Evolutionary conservation across 2,329 filamentous ascomycete genomes (phyloP).

Genomic region (Chrysoporthe deuterocubensis): DNA sequence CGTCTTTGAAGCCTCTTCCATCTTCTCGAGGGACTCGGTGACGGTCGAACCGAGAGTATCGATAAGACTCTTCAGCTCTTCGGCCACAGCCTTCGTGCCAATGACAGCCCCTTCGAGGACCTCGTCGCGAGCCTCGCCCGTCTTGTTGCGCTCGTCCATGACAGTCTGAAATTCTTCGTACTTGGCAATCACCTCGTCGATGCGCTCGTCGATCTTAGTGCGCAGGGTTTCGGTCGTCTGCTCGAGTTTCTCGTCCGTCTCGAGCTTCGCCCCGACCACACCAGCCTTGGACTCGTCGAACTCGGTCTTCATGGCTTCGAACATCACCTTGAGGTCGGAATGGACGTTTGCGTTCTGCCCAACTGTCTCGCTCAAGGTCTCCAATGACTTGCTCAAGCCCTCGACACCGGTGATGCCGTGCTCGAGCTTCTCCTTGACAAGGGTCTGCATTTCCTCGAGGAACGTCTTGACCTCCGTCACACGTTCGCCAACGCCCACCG

Average conservation of each 20-base stretch:
- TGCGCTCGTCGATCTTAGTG: slow-evolving; percentile 64
- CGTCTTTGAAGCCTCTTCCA: slow-evolving; percentile 84
- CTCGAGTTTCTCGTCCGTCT: slow-evolving; percentile 78
- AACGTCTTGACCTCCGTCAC: slow-evolving; percentile 79
- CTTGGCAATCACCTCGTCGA: slow-evolving; percentile 80
- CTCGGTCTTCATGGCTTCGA: slow-evolving; percentile 77
- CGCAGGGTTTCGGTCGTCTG: slow-evolving; percentile 58
- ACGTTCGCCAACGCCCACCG: slow-evolving; percentile 75
- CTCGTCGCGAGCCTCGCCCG: slow-evolving; percentile 73
- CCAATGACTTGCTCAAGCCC: slow-evolving; percentile 70
- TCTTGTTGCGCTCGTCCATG: slow-evolving; percentile 74
- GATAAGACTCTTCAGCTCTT: slow-evolving; percentile 85
- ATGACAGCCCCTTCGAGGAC: slow-evolving; percentile 75
- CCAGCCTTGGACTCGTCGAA: slow-evolving; percentile 85
- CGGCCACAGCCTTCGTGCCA: slow-evolving; percentile 77
- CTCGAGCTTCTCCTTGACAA: slow-evolving; percentile 76
- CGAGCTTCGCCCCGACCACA: slow-evolving; percentile 80
- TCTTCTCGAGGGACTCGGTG: slow-evolving; percentile 82
- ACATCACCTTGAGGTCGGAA: slow-evolving; percentile 72
- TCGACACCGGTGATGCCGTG: slow-evolving; percentile 76
- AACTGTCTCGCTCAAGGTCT: slow-evolving; percentile 67
- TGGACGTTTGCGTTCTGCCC: slow-evolving; percentile 60
- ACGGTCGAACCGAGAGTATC: slow-evolving; percentile 83
- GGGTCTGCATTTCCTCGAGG: slow-evolving; percentile 76
- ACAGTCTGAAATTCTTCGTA: slow-evolving; percentile 83